phyloP scores from a whole-genome alignment of 805 yeast genomes.

The Ogataea ganodermae region DNA sequence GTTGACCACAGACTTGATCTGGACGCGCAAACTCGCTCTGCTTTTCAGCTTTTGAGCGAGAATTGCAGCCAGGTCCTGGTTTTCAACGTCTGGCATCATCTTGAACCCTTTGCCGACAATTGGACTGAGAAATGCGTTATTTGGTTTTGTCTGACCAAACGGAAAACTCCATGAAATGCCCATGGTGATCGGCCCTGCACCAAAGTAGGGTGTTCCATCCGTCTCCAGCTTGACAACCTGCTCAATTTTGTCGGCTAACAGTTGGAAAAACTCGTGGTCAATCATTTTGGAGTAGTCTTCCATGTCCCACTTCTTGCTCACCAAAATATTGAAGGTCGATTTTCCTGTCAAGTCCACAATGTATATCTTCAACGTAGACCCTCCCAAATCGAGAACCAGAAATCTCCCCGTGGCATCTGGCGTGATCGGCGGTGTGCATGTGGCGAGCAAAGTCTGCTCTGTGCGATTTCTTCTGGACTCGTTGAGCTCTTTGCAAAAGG shows the following conservation, averaged over 20 bases:
- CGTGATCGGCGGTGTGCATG: constrained; percentile 13
- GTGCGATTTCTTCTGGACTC: background rate
- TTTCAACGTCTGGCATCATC: constrained; percentile 43
- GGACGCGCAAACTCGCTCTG: constrained; percentile 32
- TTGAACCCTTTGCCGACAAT: constrained; percentile 65
- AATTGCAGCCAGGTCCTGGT: constrained; percentile 43
- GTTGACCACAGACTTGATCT: constrained; percentile 53
- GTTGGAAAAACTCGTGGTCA: constrained; percentile 43
- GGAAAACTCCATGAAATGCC: constrained; percentile 66
- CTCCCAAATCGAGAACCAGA: constrained; percentile 58
- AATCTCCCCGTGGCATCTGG: constrained; percentile 27
- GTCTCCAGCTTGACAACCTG: constrained; percentile 27
- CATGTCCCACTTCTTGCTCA: constrained; percentile 39
- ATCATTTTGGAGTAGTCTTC: constrained; percentile 42
- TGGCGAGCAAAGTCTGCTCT: constrained; percentile 3
- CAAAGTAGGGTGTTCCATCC: background rate
- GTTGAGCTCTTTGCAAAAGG: background rate
- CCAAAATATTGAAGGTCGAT: constrained; percentile 12
- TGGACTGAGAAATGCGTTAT: constrained; percentile 44
- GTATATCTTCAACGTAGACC: constrained; percentile 50
- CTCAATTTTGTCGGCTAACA: constrained; percentile 40
- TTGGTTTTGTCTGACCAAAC: constrained; percentile 41
- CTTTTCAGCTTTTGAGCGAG: constrained; percentile 38
- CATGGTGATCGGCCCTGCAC: constrained; percentile 31
- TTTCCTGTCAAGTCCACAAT: constrained; percentile 22